Evolutionary conservation across 2,329 filamentous ascomycete genomes (phyloP), one percentile per base, ranked within the genome.

Genomic region (Apiospora sp.): DNA sequence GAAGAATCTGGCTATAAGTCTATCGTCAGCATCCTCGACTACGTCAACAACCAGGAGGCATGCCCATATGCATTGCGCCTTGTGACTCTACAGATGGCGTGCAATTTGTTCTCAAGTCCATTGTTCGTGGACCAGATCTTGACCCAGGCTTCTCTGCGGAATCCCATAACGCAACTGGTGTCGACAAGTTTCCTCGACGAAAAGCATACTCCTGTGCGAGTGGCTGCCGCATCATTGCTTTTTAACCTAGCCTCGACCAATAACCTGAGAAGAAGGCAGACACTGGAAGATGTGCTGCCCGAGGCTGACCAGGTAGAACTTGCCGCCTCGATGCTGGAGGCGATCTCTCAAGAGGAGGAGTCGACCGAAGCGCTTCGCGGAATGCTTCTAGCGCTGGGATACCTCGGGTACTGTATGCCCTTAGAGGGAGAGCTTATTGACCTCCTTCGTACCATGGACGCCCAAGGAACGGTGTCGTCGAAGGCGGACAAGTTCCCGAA

Each of bases 41-140:
- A 89, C 49, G 88, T 94, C 64, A 91, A 89, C 75, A 80, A 84
- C 7, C 85, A 89, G 44, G 79, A 84, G 12, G 82, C 84, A 0
- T 93, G 91, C 54, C 94, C 94, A 0, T 98, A 98, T 79, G 92
- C 93, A 5, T 87, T 97, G 1, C 92, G 94, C 19, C 90, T 98
- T 1, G 94, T 97, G 22, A 92, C 94, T 0, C 83, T 97, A 30
- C 95, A 98, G 77, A 88, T 96, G 78, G 88, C 90, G 1, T 97
- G 94, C 83, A 98, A 98, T 78, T 86, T 97, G 58, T 98, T 97
- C 83, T 92, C 90, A 0, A 92, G 92, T 0, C 88, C 90, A 0
- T 85, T 97, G 0, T 97, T 92, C 78, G 86, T 91, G 0, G 87
- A 90, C 2, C 88, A 92, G 74, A 85, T 95, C 12, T 84, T 93